Evolutionary conservation across 192 early-diverging fungal genomes (phyloP).

Genomic region (Rhizophagus clarus): DNA sequence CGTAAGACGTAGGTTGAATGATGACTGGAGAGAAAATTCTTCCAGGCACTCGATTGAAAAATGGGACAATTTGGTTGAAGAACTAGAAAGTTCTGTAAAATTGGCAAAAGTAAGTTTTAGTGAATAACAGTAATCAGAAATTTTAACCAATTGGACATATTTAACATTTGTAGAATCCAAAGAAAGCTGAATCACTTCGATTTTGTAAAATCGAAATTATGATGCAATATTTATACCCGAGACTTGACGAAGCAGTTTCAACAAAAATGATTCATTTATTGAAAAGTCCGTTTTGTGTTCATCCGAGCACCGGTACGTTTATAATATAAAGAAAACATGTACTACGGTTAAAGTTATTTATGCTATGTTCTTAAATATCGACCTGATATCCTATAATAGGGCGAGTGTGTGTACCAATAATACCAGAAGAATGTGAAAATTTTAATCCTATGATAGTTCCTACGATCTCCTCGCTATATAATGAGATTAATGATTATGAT

Average conservation of each 20-base stretch:
- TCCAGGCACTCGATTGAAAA: slow-evolving; percentile 38
- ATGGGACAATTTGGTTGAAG: slow-evolving; percentile 48
- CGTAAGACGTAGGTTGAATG: slow-evolving; percentile 38
- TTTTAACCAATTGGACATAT: not conserved
- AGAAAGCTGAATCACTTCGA: slow-evolving; percentile 43
- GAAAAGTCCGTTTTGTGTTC: slow-evolving; percentile 96
- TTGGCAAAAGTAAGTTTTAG: slow-evolving; percentile 7
- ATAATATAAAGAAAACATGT: not conserved
- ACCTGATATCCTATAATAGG: slow-evolving; percentile 42
- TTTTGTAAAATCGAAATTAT: slow-evolving; percentile 70
- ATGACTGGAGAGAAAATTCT: slow-evolving; percentile 44
- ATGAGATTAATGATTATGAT: slow-evolving; percentile 62
- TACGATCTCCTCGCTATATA: slow-evolving; percentile 65
- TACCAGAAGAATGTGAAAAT: slow-evolving; percentile 66
- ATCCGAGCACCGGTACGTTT: slow-evolving; percentile 87
- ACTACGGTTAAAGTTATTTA: not conserved
- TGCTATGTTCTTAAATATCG: too few species aligned
- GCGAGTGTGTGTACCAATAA: slow-evolving; percentile 93
- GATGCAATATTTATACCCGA: slow-evolving; percentile 91
- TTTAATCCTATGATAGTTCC: slow-evolving; percentile 87
- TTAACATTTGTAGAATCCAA: slow-evolving; percentile 26
- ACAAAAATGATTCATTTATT: slow-evolving; percentile 92
- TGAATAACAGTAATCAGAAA: not conserved
- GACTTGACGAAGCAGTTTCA: slow-evolving; percentile 91
- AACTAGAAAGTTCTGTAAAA: slow-evolving; percentile 28